phyloP scores from a whole-genome alignment of 495 filamentous ascomycete genomes.

The Talaromyces trachyspermus region DNA sequence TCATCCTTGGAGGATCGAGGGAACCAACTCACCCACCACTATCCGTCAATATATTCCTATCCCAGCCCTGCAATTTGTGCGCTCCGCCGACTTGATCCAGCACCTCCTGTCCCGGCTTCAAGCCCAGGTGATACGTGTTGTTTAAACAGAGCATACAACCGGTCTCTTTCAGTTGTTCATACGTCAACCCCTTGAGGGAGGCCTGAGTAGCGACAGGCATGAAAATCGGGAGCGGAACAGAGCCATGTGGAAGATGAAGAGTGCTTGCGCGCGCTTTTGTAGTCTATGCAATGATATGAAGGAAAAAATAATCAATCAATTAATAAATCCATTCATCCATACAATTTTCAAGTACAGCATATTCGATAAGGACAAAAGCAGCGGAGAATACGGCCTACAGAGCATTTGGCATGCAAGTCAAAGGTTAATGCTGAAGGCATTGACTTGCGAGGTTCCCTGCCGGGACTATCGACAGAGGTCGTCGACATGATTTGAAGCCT shows the following conservation, averaged over 20 bases:
- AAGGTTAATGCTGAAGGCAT: slow-evolving; percentile 76
- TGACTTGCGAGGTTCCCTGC: slow-evolving; percentile 29
- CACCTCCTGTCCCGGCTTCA: slow-evolving; percentile 87
- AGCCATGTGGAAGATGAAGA: slow-evolving; percentile 84
- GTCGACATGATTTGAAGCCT: slow-evolving; percentile 32
- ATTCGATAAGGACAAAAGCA: neutral
- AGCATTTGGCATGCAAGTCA: slow-evolving; percentile 75
- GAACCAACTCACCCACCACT: slow-evolving; percentile 75
- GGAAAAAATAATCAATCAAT: slow-evolving; percentile 9
- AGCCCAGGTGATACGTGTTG: slow-evolving; percentile 93
- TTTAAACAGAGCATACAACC: slow-evolving; percentile 90
- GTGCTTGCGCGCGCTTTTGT: slow-evolving; percentile 92
- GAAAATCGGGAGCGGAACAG: slow-evolving; percentile 84
- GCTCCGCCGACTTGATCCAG: slow-evolving; percentile 84
- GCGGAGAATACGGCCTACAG: slow-evolving; percentile 45
- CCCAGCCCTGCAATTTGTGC: slow-evolving; percentile 91
- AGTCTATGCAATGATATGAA: slow-evolving; percentile 46
- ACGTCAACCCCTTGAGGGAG: slow-evolving; percentile 88
- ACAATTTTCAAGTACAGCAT: neutral
- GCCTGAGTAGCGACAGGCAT: slow-evolving; percentile 99
- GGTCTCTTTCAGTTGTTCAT: slow-evolving; percentile 80
- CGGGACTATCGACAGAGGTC: too few species aligned
- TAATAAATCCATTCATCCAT: too few species aligned
- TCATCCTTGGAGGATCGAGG: neutral
- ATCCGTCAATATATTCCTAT: slow-evolving; percentile 90